phyloP scores from a whole-genome alignment of 306 rosid genomes.

The Lathyrus aphaca region DNA sequence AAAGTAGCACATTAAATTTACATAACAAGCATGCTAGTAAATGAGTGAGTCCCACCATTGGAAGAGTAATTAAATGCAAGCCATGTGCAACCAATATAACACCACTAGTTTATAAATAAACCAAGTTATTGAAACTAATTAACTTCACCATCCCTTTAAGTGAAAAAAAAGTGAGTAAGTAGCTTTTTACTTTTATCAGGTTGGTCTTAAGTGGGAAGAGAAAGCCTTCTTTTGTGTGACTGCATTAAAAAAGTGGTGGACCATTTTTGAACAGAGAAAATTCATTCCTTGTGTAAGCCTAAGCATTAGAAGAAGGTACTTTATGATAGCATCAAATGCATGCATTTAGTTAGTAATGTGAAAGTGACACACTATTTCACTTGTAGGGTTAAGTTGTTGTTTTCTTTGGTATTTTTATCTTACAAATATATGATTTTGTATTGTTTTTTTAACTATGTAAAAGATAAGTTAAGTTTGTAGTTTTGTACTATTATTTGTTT shows the following conservation, averaged over 20 bases:
- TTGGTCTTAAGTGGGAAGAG: slow-evolving; percentile 26
- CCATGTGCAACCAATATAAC: slow-evolving; percentile 47
- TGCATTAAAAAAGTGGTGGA: slow-evolving; percentile 41
- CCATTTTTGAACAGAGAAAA: slow-evolving; percentile 30
- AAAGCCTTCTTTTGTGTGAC: slow-evolving; percentile 34
- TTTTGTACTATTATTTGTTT: no score
- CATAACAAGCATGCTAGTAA: neutral
- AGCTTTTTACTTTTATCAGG: slow-evolving; percentile 41
- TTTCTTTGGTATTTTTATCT: neutral
- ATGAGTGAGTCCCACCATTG: slow-evolving; percentile 43
- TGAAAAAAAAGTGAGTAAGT: slow-evolving; percentile 18
- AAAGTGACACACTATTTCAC: slow-evolving; percentile 16
- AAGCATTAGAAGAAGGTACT: slow-evolving; percentile 16
- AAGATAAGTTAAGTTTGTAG: no score
- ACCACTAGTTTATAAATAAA: slow-evolving; percentile 33
- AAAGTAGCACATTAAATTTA: slow-evolving; percentile 20
- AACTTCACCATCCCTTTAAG: slow-evolving; percentile 33
- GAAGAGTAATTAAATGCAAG: slow-evolving; percentile 53
- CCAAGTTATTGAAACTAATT: slow-evolving; percentile 11
- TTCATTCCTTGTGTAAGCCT: slow-evolving; percentile 24
- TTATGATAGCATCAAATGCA: slow-evolving; percentile 18
- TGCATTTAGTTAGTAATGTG: slow-evolving; percentile 29
- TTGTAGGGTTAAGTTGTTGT: neutral
- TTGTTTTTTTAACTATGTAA: no score
- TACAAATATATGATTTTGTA: neutral